Evolutionary conservation across 495 filamentous ascomycete genomes (phyloP).

Genomic region (Penicillium canariense): DNA sequence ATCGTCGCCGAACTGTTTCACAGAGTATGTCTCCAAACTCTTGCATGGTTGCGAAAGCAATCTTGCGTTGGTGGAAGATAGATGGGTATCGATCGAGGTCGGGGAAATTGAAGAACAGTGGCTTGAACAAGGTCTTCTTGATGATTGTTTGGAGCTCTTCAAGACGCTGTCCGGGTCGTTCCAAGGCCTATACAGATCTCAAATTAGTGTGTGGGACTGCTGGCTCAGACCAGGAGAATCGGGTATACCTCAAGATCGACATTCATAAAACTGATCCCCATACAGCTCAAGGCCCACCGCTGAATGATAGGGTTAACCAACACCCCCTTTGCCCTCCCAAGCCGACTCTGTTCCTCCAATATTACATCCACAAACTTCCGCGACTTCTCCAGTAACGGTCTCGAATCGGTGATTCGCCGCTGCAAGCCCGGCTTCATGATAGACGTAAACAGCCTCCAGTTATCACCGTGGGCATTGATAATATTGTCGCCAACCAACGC

Average conservation of each 20-base stretch:
- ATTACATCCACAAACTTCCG: constrained; percentile 22
- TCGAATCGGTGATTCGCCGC: constrained; percentile 25
- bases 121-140: constrained; percentile 37
- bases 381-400: constrained; percentile 21
- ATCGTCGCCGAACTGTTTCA: constrained; percentile 18
- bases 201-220: too few species aligned
- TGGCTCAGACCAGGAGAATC: not conserved
- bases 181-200: constrained; percentile 1
- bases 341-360: constrained; percentile 7
- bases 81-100: constrained; percentile 30
- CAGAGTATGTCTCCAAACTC: constrained; percentile 31
- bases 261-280: constrained; percentile 26
- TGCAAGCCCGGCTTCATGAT: constrained; percentile 42
- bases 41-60: constrained; percentile 27
- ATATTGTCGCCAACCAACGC: constrained; percentile 40
- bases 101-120: constrained; percentile 40
- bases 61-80: constrained; percentile 25
- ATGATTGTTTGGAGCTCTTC: constrained; percentile 31
- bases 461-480: constrained; percentile 33
- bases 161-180: constrained; percentile 21
- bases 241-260: constrained; percentile 24
- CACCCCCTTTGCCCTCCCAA: not conserved
- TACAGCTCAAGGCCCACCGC: constrained; percentile 29
- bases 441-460: constrained; percentile 33
- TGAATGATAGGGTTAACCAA: constrained; percentile 26